Conservation (phyloP, 495 filamentous ascomycete species). For the Recurvomyces mirabilis region DNA sequence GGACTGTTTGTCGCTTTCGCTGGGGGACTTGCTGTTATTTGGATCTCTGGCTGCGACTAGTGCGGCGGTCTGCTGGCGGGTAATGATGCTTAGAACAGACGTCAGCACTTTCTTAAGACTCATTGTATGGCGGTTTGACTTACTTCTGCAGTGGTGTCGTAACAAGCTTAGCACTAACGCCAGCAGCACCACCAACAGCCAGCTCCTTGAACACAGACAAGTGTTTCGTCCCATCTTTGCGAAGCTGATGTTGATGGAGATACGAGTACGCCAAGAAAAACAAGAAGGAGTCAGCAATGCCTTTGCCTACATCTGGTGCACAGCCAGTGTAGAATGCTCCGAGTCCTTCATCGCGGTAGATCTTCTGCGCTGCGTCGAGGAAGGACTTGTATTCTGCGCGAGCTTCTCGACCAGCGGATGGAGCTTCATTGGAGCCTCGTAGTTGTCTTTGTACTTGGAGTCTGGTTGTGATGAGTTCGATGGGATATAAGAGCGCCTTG, state of each 20-base stretch:
- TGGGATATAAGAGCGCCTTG: conserved; percentile 68
- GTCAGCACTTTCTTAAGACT: too few species aligned
- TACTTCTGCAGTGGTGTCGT: conserved; percentile 69
- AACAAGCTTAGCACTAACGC: conserved; percentile 63
- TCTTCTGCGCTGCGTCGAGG: conserved; percentile 57
- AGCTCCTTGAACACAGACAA: conserved; percentile 64
- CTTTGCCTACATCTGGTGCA: conserved; percentile 59
- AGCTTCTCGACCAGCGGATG: conserved; percentile 23
- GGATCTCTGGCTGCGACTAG: conserved; percentile 25
- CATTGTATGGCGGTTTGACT: too few species aligned
- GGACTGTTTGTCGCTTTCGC: conserved; percentile 25
- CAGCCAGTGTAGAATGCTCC: conserved; percentile 66
- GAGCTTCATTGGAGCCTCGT: conserved; percentile 28
- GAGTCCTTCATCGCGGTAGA: conserved; percentile 56
- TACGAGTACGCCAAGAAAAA: conserved; percentile 78
- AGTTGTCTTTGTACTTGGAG: conserved; percentile 70
- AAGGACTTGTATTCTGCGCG: conserved; percentile 48
- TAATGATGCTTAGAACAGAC: conserved; percentile 44
- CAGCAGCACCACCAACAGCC: conserved; percentile 62
- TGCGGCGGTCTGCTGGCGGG: conserved; percentile 61
- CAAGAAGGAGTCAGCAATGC: conserved; percentile 64
- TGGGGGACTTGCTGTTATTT: conserved; percentile 14
- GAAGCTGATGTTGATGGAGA: conserved; percentile 40
- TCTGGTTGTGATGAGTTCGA: conserved; percentile 74
- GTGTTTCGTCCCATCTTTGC: conserved; percentile 27